Base-by-base conservation (phyloP, 1,284 basidiomycete genomes). In the Moniliophthora roreri region DNA sequence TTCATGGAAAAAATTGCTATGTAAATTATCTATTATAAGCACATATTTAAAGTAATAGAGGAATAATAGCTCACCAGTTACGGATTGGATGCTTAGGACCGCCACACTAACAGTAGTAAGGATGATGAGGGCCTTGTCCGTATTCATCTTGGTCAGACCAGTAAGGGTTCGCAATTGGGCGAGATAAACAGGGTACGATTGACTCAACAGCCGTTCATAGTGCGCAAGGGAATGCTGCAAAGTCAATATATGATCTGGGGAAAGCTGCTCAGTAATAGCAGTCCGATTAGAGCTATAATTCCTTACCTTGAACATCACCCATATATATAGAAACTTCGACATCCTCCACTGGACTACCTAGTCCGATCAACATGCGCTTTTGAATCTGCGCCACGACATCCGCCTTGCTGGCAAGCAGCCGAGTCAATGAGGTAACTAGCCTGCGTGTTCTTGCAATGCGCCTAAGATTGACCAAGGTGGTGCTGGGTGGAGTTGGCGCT, bases 221-320 rank as follows among this genome's bases (percentile, higher is more conserved):
- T 96, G 89, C n/a, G 78, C 80, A 47, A 98, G 78, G 2, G 92
- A 85, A 61, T 91, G 87, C 62, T 95, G 89, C 58, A 98, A 77
- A 2, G 92, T 87, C 26, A 95, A 70, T 58, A 98, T 94, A 69
- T 98, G 95, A 71, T 98, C 93, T 93, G 58, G 8, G 32, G 41
- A 51, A 53, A 49, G 46, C 52, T 23, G 50, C 50, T 42, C 9
- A 23, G 9, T 32, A 41, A 21, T 24, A 34, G 11, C 28, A 41
- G 11, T 37, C 1, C 24, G 45, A 32, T 13, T n/a, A 44, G 9
- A 15, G 16, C 34, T 32, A 11, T 18, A 50, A n/a, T 13, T 36
- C 63, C 75, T 52, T 58, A 92, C 92, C 94, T 77, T 95, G 91
- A 3, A 98, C 82, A 68, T 98, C 95, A 42, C 92, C 93, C 72